These are phyloP conservation scores for Oenanthe javanica DNA, from an alignment of 140 eudicot species.

Conservation along the genomic window DNA sequence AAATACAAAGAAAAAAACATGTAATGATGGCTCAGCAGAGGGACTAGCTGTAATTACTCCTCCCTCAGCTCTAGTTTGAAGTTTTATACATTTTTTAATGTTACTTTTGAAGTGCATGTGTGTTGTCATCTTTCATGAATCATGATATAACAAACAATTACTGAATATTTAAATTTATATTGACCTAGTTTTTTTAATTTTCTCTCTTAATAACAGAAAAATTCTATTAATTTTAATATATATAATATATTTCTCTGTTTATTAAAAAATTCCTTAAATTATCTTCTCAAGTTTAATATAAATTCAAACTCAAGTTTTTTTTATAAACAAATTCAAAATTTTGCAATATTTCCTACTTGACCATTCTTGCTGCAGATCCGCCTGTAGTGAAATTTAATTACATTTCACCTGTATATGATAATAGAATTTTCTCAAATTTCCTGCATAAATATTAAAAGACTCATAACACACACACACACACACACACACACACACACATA, in stretches of 20 bases:
- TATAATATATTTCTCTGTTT: no score
- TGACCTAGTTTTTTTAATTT: neutral
- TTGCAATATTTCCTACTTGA: no score
- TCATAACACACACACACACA: neutral
- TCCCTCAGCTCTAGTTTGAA: no score
- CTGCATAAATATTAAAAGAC: neutral
- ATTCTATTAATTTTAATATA: no score
- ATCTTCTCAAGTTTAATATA: no score
- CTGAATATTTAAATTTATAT: neutral
- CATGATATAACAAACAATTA: neutral
- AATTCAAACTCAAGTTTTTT: no score
- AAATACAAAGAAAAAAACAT: neutral
- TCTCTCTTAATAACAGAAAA: neutral
- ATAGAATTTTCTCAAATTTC: neutral
- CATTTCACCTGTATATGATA: neutral
- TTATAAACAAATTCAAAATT: no score
- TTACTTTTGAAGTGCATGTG: neutral
- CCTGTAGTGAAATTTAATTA: neutral
- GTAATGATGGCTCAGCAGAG: neutral
- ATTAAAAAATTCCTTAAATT: no score
- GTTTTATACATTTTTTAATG: neutral
- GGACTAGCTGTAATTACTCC: neutral
- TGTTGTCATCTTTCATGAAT: no score
- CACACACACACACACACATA: no score
- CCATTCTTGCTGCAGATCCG: neutral